Percentiles rank a stretch among this genome's conserved stretches.
Evolutionary conservation across 257 asterid species (phyloP).

Genomic region (Capsicum rhomboideum): DNA sequence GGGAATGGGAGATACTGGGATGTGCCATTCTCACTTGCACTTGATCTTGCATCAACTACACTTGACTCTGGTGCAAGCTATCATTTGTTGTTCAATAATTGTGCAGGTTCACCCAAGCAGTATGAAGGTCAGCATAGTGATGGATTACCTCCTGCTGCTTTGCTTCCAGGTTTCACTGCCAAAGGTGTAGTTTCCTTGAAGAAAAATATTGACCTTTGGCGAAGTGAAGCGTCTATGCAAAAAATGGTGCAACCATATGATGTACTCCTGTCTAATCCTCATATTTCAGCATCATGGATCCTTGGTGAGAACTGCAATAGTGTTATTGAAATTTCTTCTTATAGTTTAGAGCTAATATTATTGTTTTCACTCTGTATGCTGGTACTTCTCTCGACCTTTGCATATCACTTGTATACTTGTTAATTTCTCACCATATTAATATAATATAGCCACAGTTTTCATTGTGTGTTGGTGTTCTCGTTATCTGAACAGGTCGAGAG

Average conservation of each 20-base stretch:
- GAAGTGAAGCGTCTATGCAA: slow-evolving; percentile 59
- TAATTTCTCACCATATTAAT: neutral
- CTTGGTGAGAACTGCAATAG: slow-evolving; percentile 39
- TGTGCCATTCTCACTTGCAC: slow-evolving; percentile 48
- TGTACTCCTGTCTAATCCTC: slow-evolving; percentile 62
- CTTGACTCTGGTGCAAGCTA: slow-evolving; percentile 50
- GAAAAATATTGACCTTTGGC: slow-evolving; percentile 61
- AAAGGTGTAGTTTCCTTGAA: slow-evolving; percentile 55
- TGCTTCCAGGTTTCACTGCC: slow-evolving; percentile 58
- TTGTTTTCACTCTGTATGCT: neutral
- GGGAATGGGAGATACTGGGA: slow-evolving; percentile 72
- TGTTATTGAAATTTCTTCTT: neutral
- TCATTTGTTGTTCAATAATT: slow-evolving; percentile 55
- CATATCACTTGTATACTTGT: neutral
- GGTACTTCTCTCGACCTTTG: neutral
- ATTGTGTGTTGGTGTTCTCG: neutral
- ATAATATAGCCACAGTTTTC: neutral
- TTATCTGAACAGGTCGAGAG: neutral
- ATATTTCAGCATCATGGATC: slow-evolving; percentile 54
- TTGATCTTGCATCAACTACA: slow-evolving; percentile 60
- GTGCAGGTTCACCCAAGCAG: slow-evolving; percentile 45
- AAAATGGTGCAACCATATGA: slow-evolving; percentile 81
- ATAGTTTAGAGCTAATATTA: neutral
- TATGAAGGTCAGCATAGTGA: slow-evolving; percentile 21
- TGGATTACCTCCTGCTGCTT: slow-evolving; percentile 26